Evolutionary conservation across 257 asterid genomes (phyloP).

Genomic region (Galeopsis tetrahit): DNA sequence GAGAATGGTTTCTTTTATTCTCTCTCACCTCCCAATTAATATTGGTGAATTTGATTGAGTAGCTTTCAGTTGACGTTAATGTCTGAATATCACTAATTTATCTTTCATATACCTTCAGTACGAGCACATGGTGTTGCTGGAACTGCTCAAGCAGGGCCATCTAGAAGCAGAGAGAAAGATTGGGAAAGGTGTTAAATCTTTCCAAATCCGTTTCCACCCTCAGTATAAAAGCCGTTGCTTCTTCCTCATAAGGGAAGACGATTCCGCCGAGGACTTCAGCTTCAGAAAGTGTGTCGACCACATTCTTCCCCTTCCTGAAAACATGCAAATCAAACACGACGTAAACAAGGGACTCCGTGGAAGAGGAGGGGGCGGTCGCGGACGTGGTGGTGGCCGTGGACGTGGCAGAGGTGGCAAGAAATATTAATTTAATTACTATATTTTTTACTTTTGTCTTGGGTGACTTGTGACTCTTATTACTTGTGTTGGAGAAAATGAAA

Average conservation of each 20-base stretch:
- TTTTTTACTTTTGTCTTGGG: neutral
- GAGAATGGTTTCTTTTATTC: neutral
- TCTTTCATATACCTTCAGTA: constrained; percentile 48
- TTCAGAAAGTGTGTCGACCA: constrained; percentile 92
- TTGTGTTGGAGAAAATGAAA: neutral
- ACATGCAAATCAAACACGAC: constrained; percentile 72
- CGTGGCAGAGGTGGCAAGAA: constrained; percentile 69
- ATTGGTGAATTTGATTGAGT: neutral
- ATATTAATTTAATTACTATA: constrained; percentile 6
- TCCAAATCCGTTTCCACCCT: constrained; percentile 84
- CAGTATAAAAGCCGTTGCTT: constrained; percentile 87
- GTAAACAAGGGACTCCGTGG: constrained; percentile 66
- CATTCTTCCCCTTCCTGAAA: constrained; percentile 77
- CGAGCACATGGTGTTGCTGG: constrained; percentile 67
- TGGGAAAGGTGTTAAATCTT: constrained; percentile 65
- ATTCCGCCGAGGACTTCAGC: constrained; percentile 83
- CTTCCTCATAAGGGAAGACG: constrained; percentile 82
- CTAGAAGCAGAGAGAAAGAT: constrained; percentile 80
- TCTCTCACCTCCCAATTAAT: neutral
- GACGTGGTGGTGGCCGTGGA: constrained; percentile 53
- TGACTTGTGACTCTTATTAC: neutral
- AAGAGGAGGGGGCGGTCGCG: constrained; percentile 56
- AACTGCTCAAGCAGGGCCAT: constrained; percentile 87
- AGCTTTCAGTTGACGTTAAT: neutral
- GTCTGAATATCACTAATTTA: neutral